Evolutionary conservation across 2,329 filamentous ascomycete species (phyloP), one percentile per base, ranked within the genome.

Genomic region (Aureobasidium lini): DNA sequence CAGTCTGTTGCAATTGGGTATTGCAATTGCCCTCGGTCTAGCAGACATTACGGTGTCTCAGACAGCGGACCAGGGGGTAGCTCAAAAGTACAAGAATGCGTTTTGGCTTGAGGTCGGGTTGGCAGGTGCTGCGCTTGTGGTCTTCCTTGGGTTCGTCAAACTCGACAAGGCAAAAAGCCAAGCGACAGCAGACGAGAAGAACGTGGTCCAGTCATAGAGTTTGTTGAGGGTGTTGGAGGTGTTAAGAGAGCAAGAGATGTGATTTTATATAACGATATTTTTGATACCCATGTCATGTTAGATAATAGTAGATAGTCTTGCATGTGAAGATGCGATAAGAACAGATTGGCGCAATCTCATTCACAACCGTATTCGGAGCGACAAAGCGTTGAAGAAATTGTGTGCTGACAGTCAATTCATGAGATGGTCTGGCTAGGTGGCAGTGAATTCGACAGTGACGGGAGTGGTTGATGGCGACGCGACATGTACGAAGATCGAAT

Each of bases 11-110:
- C 88, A 89, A 66, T 76, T 92, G 8, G 86, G 86, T 9, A 86
- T 90, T 66, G 86, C 87, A 1, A 78, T 91, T 54, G 84, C 85
- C 73, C 77, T 91, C 5, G 87, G 86, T 0, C 80, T 91, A 57
- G 84, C 82, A 1, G 88, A 92, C 68, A 79, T 91, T 10, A 72
- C 75, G 2, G 75, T 75, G 18, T 79, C 81, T 0, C 76, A 79
- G 42, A 79, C 79, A 18, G 72, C 72, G 4, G 52, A 63, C 39
- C 60, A 61, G 34, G 60, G 62, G 10, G 42, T 37, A 6, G 40
- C 34, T 5, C 23, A 53, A 39, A 63, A 53, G 16, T 62, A 60
- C 48, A 63, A 62, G 39, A 61, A 61, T 29, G 60, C 53, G 4
- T 63, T 63, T 34, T 62, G 62, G 62, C 42, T 62, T 5, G 62